These are phyloP conservation scores for Crithidia mellificae DNA, from an alignment of 208 protist species.

Conservation along the genomic window DNA sequence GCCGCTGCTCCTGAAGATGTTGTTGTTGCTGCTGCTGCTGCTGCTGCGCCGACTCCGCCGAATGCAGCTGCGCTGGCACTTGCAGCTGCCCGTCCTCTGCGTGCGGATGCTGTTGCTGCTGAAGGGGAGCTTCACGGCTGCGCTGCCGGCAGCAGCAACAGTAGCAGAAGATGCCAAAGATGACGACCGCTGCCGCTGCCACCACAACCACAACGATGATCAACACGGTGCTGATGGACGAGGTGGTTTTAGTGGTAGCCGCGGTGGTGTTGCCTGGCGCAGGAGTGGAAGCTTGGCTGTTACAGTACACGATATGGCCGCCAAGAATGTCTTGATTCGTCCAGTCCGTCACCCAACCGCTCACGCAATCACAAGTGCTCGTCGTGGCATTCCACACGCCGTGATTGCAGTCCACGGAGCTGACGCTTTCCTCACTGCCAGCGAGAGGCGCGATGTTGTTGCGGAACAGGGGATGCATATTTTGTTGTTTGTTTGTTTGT, in stretches of 20 bases:
- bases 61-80: no score
- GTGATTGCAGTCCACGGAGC: constrained; percentile 24
- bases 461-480: constrained; percentile 1
- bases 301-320: constrained; percentile 19
- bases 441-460: background rate
- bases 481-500: no score
- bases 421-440: background rate
- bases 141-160: constrained; percentile 19
- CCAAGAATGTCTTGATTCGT: constrained; percentile 23
- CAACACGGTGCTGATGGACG: background rate
- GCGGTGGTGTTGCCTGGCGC: constrained; percentile 18
- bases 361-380: constrained; percentile 25
- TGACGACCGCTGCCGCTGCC: background rate
- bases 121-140: background rate
- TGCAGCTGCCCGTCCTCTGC: no score
- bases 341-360: constrained; percentile 30
- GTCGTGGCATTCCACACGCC: constrained; percentile 23
- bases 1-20: constrained; percentile 7
- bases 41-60: background rate
- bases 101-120: no score
- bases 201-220: constrained; percentile 10
- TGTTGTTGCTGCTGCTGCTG: background rate
- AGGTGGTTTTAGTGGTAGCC: background rate
- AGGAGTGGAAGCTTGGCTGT: constrained; percentile 26
- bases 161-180: background rate